Percentiles rank a stretch among this genome's conserved stretches.
These are phyloP conservation scores for Chenopodium formosanum DNA, from an alignment of 148 eudicot genomes.

Conservation along the genomic window DNA sequence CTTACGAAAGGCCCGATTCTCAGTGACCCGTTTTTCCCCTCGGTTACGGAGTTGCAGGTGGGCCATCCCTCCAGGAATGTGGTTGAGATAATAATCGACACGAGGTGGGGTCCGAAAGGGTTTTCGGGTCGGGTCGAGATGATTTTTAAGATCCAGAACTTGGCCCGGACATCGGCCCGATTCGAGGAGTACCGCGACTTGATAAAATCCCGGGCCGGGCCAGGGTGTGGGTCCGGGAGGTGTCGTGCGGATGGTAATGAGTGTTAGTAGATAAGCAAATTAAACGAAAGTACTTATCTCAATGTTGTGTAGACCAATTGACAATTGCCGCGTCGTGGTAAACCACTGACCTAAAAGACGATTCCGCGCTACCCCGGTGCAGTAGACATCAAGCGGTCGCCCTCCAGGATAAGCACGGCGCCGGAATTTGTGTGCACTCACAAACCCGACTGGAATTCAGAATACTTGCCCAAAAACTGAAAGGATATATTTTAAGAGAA, in stretches of 20 bases:
- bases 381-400: too few relatives aligned
- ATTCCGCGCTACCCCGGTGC: too few relatives aligned
- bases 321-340: too few relatives aligned
- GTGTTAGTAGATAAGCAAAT: not conserved
- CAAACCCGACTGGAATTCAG: too few relatives aligned
- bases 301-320: too few relatives aligned
- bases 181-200: slow-evolving; percentile 76
- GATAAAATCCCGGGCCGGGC: slow-evolving; percentile 43
- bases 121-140: slow-evolving; percentile 76
- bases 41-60: slow-evolving; percentile 67
- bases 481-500: too few relatives aligned
- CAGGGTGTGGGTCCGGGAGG: slow-evolving; percentile 48
- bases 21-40: slow-evolving; percentile 44
- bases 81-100: slow-evolving; percentile 81
- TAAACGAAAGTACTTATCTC: too few relatives aligned
- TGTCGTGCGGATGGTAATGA: slow-evolving; percentile 95
- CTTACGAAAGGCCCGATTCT: not conserved
- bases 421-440: too few relatives aligned
- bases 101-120: slow-evolving; percentile 65
- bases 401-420: too few relatives aligned
- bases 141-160: slow-evolving; percentile 76
- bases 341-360: too few relatives aligned
- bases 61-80: slow-evolving; percentile 93
- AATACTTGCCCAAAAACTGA: too few relatives aligned
- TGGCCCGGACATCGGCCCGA: slow-evolving; percentile 46